phyloP scores from a whole-genome alignment of 2,329 filamentous ascomycete species.

The Apiospora pterosperma region DNA sequence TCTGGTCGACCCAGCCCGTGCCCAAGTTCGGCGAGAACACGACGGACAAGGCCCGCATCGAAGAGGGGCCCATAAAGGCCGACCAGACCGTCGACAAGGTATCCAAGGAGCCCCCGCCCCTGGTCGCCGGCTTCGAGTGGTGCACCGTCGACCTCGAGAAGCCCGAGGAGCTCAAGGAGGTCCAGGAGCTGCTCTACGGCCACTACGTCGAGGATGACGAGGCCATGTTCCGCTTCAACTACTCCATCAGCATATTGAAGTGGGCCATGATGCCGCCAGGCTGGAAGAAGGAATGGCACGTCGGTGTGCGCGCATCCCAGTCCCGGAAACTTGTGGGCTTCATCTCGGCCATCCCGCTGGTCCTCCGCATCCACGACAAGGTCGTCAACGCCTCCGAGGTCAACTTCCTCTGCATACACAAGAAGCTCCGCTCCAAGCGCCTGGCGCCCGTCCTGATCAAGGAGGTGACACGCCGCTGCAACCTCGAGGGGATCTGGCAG shows the following conservation, averaged over 20 bases:
- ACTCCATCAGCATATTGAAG: slow-evolving; percentile 82
- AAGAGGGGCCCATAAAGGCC: slow-evolving; percentile 81
- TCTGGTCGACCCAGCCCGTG: slow-evolving; percentile 97
- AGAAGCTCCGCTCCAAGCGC: slow-evolving; percentile 91
- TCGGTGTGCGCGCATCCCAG: slow-evolving; percentile 81
- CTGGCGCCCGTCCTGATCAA: slow-evolving; percentile 94
- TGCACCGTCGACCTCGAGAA: slow-evolving; percentile 82
- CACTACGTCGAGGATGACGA: slow-evolving; percentile 98
- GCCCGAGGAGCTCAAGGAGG: slow-evolving; percentile 76
- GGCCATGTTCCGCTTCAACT: slow-evolving; percentile 97
- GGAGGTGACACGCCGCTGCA: slow-evolving; percentile 91
- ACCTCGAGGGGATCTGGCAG: slow-evolving; percentile 83
- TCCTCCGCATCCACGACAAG: slow-evolving; percentile 75
- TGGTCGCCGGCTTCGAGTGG: slow-evolving; percentile 90
- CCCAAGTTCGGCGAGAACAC: slow-evolving; percentile 68
- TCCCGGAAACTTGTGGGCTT: slow-evolving; percentile 90
- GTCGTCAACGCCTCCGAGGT: slow-evolving; percentile 81
- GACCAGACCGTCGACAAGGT: slow-evolving; percentile 74
- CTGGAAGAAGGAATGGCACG: slow-evolving; percentile 92
- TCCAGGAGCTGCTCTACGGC: slow-evolving; percentile 85
- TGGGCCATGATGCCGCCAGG: slow-evolving; percentile 95
- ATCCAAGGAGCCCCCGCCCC: slow-evolving; percentile 68
- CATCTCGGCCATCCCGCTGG: slow-evolving; percentile 88
- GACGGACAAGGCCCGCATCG: slow-evolving; percentile 46
- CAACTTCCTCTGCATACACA: slow-evolving; percentile 98